Base-by-base conservation (phyloP, 495 filamentous ascomycete genomes). In the Monascus purpureus region DNA sequence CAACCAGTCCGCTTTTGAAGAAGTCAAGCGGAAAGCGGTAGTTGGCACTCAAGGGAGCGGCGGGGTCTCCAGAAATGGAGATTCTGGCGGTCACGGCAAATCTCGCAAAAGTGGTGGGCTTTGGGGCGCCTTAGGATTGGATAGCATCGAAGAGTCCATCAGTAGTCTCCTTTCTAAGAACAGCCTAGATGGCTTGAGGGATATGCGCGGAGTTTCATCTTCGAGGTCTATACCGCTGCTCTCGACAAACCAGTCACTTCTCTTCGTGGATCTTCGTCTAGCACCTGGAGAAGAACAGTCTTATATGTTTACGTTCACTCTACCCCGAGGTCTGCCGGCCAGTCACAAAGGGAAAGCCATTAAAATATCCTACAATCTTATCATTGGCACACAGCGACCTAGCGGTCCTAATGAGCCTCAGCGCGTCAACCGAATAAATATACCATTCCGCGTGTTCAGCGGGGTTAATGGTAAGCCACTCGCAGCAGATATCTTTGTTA, bases 371-470 rank as follows among this genome's bases (percentile, higher is more conserved):
- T 97, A 97, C 63, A 82, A 80, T 52, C 56, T 97, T 9, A 73
- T 93, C 16, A 84, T 97, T 42, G 90, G 88, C 19, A 94, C 85
- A 3, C 90, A 96, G 49, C 59, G 88, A 29, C 75, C 88, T 3
- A 83, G 82, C 13, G 75, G 73, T 11, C 61, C 68, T 8, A 75
- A 71, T 36, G 80, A 87, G 38, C 74, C 83, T 41, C 83, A 88
- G 45, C 49, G 58, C n/a, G 77, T 95, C 32, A 82, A 79, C 45
- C 80, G 82, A n/a, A 80, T 94, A 17, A 86, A 93, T 35, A 67
- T 95, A 17, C 90, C 92, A 2, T 96, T 97, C 49, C 77, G 87
- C n/a, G 82, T 97, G 2, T 75, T 94, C 17, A 84, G 85, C 20
- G 80, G 84, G 37, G 83, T 93, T 20, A 90, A 88, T 59, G 73